Conservation (phyloP, 2,329 filamentous ascomycete species). For the Fusarium sp. region DNA sequence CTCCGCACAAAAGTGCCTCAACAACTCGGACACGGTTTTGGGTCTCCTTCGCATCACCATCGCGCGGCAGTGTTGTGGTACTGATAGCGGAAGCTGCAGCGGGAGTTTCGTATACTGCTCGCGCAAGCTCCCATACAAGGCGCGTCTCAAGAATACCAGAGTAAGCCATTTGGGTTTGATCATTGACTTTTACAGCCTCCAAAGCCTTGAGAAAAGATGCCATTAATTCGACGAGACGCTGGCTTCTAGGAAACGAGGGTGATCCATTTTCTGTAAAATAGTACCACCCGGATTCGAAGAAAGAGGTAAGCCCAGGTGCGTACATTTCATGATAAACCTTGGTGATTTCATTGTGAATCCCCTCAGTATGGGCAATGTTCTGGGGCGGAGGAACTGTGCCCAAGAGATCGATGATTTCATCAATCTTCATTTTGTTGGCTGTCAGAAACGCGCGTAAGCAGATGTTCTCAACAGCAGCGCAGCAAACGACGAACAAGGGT, state of each 20-base stretch:
- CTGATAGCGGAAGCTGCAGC: constrained; percentile 49
- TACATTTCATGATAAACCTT: constrained; percentile 81
- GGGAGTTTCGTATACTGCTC: constrained; percentile 58
- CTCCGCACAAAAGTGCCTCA: constrained; percentile 80
- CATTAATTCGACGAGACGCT: constrained; percentile 73
- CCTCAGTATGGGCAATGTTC: constrained; percentile 62
- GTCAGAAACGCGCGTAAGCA: constrained; percentile 48
- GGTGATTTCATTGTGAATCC: constrained; percentile 73
- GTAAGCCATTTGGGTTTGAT: constrained; percentile 64
- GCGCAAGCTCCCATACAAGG: constrained; percentile 70
- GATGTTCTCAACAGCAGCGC: constrained; percentile 47
- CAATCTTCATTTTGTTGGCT: constrained; percentile 72
- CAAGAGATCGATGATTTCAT: constrained; percentile 75
- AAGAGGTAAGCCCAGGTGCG: constrained; percentile 76
- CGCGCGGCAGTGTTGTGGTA: constrained; percentile 56
- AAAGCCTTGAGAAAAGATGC: constrained; percentile 71
- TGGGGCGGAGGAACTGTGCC: constrained; percentile 69
- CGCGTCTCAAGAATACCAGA: constrained; percentile 67
- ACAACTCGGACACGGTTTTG: constrained; percentile 79
- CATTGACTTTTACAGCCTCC: constrained; percentile 60
- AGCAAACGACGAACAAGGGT: constrained; percentile 45
- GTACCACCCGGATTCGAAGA: constrained; percentile 90
- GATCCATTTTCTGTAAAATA: constrained; percentile 60
- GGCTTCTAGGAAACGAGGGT: constrained; percentile 63
- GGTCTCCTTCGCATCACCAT: constrained; percentile 72